Percentiles rank a stretch among this genome's conserved stretches.
These are phyloP conservation scores for Cantharellus anzutake DNA, from an alignment of 768 basidiomycete species.

Conservation along the genomic window DNA sequence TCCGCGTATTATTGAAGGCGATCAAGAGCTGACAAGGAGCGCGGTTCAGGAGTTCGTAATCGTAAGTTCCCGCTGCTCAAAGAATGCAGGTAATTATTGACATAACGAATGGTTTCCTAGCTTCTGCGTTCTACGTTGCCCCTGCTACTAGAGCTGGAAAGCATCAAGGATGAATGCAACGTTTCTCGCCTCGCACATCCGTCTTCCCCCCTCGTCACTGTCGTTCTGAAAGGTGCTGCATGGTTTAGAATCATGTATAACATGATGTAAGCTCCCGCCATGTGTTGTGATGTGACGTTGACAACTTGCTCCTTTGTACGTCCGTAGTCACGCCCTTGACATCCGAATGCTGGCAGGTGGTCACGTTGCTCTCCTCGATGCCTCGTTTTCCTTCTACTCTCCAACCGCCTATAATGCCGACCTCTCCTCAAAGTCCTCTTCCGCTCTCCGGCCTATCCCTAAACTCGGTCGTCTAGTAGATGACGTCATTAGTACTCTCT, in stretches of 20 bases:
- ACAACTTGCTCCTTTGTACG: background rate
- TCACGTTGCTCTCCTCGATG: constrained; percentile 57
- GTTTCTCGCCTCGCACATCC: constrained; percentile 16
- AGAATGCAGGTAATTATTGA: too few species aligned
- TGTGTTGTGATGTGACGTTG: background rate
- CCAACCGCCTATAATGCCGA: background rate
- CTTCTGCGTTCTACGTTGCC: constrained; percentile 62
- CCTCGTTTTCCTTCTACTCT: background rate
- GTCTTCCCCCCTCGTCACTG: constrained; percentile 25
- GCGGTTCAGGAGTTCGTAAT: constrained; percentile 11
- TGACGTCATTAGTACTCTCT: background rate
- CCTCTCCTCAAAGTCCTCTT: background rate
- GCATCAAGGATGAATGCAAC: constrained; percentile 18
- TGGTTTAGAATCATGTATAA: constrained; percentile 67
- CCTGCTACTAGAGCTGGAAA: constrained; percentile 52
- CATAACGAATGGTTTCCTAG: constrained; percentile 10
- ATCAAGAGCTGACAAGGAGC: constrained; percentile 12
- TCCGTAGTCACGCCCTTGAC: constrained; percentile 51
- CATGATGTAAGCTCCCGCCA: constrained; percentile 28
- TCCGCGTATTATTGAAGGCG: constrained; percentile 45
- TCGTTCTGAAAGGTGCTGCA: constrained; percentile 60
- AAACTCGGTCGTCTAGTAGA: background rate
- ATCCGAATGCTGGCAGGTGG: constrained; percentile 51
- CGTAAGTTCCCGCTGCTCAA: constrained; percentile 4
- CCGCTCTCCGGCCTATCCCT: background rate